Evolutionary conservation across 1,284 basidiomycete genomes (phyloP), one percentile per base, ranked within the genome.

Genomic region (Trichosporon sp.): DNA sequence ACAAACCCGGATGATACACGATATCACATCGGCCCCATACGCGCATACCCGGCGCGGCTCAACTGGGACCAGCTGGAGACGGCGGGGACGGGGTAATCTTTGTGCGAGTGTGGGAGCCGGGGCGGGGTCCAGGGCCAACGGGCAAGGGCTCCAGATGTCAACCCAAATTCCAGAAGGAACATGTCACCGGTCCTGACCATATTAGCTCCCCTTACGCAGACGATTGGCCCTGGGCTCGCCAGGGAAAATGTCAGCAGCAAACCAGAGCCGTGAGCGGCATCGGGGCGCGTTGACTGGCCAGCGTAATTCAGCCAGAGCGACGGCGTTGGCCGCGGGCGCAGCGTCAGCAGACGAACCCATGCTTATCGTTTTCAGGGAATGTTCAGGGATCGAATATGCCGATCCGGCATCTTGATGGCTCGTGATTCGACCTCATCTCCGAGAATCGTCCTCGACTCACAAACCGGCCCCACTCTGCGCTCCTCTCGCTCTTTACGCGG

Each of bases 161-260:
- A 63, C 59, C 32, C 59, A 63, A 63, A 63, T 63, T 63, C 59
- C 59, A 63, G 59, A 37, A 63, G 59, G 59, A 63, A 63, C 59
- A 63, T 7, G 14, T 35, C 32, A 32, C 26, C 26, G 31, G 16
- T n/a, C 32, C 59, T 35, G 31, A 14, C 32, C 12, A 14, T 35
- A 31, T 35, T 16, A 31, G 56, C 5, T 31, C 56, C 35, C 35
- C 10, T 10, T 35, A 31, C 59, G 31, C 59, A 54, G 21, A 54
- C 51, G 51, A 54, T 54, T 54, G 51, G 51, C 51, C 51, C 51
- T 54, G 51, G 51, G 5, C 21, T 16, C 26, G 51, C 2, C 51
- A 26, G 51, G 19, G 51, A 8, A 19, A 26, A 19, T 16, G 19
- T 4, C 14, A 16, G 26, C 59, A 63, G 35, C 59, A 35, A 63